These are phyloP conservation scores for Volutella citrinella DNA, from an alignment of 2,329 filamentous ascomycete species.

Conservation along the genomic window DNA sequence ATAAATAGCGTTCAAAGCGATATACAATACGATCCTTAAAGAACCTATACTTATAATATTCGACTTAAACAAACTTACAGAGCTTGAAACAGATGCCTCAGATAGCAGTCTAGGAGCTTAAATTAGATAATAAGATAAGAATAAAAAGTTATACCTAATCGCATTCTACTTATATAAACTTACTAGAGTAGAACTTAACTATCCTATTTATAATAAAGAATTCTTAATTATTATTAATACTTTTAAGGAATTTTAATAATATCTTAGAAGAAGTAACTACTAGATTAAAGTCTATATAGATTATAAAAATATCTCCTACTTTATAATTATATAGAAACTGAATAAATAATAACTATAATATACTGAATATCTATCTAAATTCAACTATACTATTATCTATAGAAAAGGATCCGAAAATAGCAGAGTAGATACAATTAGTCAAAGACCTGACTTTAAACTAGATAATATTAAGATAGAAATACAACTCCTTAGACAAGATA, in stretches of 20 bases:
- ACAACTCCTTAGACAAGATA: background rate
- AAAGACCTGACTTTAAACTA: background rate
- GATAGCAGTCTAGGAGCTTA: background rate
- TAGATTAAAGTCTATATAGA: background rate
- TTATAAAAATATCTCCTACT: background rate
- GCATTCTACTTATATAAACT: background rate
- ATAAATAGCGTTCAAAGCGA: background rate
- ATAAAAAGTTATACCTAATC: background rate
- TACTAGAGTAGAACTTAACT: background rate
- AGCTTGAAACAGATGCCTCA: background rate
- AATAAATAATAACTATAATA: background rate
- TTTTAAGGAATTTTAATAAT: background rate
- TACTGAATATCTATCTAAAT: background rate
- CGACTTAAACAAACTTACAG: background rate
- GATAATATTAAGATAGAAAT: background rate
- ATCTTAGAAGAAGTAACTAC: background rate
- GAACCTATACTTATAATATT: background rate
- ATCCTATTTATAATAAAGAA: slow-evolving; percentile 1
- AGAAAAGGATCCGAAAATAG: background rate
- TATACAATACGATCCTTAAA: background rate
- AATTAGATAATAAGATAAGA: background rate
- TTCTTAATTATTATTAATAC: background rate
- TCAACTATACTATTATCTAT: background rate
- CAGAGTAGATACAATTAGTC: background rate
- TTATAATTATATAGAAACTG: background rate